Evolutionary conservation across 139 green algal species (phyloP).

Genomic region (Yamagishiella unicocca): DNA sequence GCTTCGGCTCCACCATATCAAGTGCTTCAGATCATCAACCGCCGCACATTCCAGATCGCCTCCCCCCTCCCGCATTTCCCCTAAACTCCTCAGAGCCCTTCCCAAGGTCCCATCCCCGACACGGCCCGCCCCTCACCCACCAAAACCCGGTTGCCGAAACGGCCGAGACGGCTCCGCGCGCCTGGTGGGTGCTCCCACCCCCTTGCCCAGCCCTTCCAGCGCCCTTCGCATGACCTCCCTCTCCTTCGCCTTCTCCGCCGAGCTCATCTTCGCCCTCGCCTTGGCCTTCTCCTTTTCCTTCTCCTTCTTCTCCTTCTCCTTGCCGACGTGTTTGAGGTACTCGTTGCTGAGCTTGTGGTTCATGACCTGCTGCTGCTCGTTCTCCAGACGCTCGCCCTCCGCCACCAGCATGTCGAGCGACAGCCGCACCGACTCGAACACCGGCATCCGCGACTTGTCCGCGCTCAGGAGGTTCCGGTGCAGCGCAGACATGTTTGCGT

Average conservation of each 20-base stretch:
- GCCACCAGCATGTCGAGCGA: slow-evolving; percentile 67
- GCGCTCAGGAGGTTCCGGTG: slow-evolving; percentile 49
- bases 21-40: no score
- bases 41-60: no score
- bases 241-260: background rate
- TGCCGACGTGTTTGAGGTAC: slow-evolving; percentile 70
- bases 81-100: no score
- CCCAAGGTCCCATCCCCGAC: no score
- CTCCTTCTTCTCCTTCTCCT: background rate
- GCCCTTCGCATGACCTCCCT: background rate
- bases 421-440: slow-evolving; percentile 74
- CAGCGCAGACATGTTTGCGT: slow-evolving; percentile 59
- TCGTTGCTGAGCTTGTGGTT: slow-evolving; percentile 69
- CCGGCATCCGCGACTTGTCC: slow-evolving; percentile 55
- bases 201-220: background rate
- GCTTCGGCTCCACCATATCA: no score
- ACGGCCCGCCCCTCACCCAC: background rate
- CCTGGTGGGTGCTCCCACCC: background rate
- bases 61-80: no score
- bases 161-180: background rate
- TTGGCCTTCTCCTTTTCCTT: background rate
- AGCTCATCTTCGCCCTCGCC: background rate
- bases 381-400: slow-evolving; percentile 70
- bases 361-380: slow-evolving; percentile 63
- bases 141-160: background rate